Evolutionary conservation across 176 grass and related monocot genomes (phyloP), one percentile per base, ranked within the genome.

Genomic region (Thalia dealbata): DNA sequence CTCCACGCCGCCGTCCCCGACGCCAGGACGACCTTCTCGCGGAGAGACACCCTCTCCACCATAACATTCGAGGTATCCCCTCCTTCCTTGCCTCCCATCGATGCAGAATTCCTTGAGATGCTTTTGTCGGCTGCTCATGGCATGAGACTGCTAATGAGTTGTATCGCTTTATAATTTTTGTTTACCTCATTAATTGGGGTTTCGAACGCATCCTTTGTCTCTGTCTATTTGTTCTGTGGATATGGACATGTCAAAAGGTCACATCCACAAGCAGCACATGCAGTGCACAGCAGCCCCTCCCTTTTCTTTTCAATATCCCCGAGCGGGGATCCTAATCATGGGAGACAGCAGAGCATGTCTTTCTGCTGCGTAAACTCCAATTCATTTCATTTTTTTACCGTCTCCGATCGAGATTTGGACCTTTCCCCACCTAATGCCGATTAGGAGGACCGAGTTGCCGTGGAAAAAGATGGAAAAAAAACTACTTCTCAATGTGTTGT

Each of bases 41-140:
- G 61, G 81, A 71, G 74, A 28, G 80, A 56, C 71, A 81, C 85
- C 12, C 41, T 92, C 58, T 99, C 83, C 69, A 79, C 85, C 73
- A 61, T 99, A 27, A 91, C 87, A 73, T 99, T 99, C 75, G 80
- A 88, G 95, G 95, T 99, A 50, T 27, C 42, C 25, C 25, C 46
- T 64, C 58, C 6, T 15, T 32, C 48, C 9, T 48, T 22, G 26
- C 14, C 56, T 7, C 56, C 24, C 13, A 22, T 13, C 6, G 11
- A 2, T 13, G 45, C 0, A 10, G 45, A 48, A 41, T 0, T 70
- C 41, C 41, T 26, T 19, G 1, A 32, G 1, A 24, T 61, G 59
- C 21, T 61, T 38, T 38, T 38, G 32, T 38, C 32, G 32, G 32
- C 32, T 38, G 32, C 32, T 38, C 25, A 30, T 55, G 6, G 21